phyloP scores from a whole-genome alignment of 257 asterid genomes.

The Nicotiana tomentosiformis region DNA sequence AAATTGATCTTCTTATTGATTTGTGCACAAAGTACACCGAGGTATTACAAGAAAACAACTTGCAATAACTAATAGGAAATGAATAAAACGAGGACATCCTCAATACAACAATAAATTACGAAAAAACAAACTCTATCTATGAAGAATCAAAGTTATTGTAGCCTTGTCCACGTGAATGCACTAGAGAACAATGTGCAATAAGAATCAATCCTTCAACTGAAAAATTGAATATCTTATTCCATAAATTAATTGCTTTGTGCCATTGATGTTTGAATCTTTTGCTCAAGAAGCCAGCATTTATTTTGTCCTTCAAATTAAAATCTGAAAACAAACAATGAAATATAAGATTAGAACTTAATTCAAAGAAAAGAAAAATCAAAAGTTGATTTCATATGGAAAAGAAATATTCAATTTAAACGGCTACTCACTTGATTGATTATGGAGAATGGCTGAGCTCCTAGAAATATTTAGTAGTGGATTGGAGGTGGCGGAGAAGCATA shows the following conservation, averaged over 20 bases:
- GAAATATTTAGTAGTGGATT: slow-evolving; percentile 8
- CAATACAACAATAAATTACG: too few relatives aligned
- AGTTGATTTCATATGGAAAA: not conserved
- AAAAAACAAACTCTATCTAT: too few relatives aligned
- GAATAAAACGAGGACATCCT: too few relatives aligned
- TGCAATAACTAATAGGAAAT: too few relatives aligned
- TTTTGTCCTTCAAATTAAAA: slow-evolving; percentile 6
- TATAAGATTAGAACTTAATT: not conserved
- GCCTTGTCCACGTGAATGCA: too few relatives aligned
- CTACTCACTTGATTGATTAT: slow-evolving; percentile 10
- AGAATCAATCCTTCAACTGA: not conserved
- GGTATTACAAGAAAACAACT: too few relatives aligned
- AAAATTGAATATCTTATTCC: slow-evolving; percentile 11
- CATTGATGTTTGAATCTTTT: not conserved
- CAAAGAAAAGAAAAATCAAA: not conserved
- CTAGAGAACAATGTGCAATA: not conserved
- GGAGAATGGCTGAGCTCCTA: not conserved
- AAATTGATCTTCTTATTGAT: not conserved
- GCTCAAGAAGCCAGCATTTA: not conserved
- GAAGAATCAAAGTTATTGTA: too few relatives aligned
- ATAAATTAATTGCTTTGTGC: not conserved
- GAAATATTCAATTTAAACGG: not conserved
- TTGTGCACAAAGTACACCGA: too few relatives aligned
- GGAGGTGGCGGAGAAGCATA: slow-evolving; percentile 1
- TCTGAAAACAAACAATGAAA: not conserved